phyloP scores from a whole-genome alignment of 2,329 filamentous ascomycete genomes.

The Fusarium hainanense region DNA sequence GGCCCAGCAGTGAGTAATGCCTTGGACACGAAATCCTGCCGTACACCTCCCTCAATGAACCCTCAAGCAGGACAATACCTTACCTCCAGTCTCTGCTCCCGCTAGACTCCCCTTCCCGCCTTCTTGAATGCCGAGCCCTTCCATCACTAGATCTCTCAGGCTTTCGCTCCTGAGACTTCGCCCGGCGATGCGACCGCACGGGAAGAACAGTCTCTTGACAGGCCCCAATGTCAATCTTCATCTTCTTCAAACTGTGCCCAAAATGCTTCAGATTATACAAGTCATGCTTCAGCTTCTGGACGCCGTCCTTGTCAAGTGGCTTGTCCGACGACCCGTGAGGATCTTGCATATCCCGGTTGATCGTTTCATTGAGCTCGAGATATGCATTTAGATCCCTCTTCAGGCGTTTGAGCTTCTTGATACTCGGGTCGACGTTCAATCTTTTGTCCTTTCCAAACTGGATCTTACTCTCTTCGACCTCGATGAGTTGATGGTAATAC shows the following conservation, averaged over 20 bases:
- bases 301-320: slow-evolving; percentile 9
- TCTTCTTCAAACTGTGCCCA: slow-evolving; percentile 6
- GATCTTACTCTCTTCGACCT: slow-evolving; percentile 5
- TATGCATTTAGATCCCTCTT: slow-evolving; percentile 15
- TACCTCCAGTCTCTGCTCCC: background rate
- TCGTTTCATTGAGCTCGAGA: slow-evolving; percentile 22
- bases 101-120: background rate
- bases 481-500: slow-evolving; percentile 20
- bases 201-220: background rate
- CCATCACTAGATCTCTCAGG: background rate
- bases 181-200: background rate
- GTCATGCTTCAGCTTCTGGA: background rate
- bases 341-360: slow-evolving; percentile 16
- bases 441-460: background rate
- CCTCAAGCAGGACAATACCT: background rate
- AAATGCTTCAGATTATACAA: slow-evolving; percentile 30
- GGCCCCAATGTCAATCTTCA: slow-evolving; percentile 5
- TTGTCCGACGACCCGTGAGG: background rate
- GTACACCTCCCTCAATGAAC: background rate
- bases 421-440: background rate
- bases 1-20: background rate
- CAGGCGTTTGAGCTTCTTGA: slow-evolving; percentile 10
- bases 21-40: background rate
- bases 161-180: background rate
- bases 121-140: background rate